Evolutionary conservation across 1,284 basidiomycete genomes (phyloP).

Genomic region (Malassezia furfur): DNA sequence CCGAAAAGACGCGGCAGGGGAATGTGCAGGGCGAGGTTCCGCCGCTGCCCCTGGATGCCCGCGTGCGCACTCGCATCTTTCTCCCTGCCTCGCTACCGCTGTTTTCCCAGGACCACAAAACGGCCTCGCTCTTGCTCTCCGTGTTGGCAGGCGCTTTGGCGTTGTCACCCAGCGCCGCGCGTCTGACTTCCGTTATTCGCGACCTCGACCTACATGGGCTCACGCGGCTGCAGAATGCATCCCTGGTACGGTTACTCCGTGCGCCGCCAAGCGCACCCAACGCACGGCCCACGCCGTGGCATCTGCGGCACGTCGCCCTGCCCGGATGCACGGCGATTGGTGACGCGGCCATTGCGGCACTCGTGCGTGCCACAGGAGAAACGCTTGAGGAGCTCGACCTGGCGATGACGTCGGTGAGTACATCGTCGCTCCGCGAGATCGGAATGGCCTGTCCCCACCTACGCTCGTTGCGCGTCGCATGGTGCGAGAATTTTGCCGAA

Average conservation of each 20-base stretch:
- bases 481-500: constrained; percentile 12
- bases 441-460: constrained; percentile 2
- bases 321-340: constrained; percentile 12
- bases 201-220: constrained; percentile 13
- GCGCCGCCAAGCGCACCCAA: constrained; percentile 1
- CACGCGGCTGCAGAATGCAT: constrained; percentile 8
- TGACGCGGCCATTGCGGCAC: not conserved
- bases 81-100: constrained; percentile 16
- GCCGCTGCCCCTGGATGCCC: not conserved
- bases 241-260: constrained; percentile 7
- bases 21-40: not conserved
- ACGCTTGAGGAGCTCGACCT: constrained; percentile 13
- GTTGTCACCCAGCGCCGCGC: not conserved
- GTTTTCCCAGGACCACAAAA: constrained; percentile 16
- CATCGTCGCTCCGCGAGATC: not conserved
- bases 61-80: constrained; percentile 13
- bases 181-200: not conserved
- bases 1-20: not conserved
- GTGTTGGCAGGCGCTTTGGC: constrained; percentile 6
- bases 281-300: not conserved
- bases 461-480: constrained; percentile 1
- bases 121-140: constrained; percentile 12
- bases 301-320: constrained; percentile 7
- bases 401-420: constrained; percentile 7
- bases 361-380: constrained; percentile 1